Evolutionary conservation across 2,329 filamentous ascomycete species (phyloP), one percentile per base, ranked within the genome.

Genomic region (Fusarium solani-melongenae): DNA sequence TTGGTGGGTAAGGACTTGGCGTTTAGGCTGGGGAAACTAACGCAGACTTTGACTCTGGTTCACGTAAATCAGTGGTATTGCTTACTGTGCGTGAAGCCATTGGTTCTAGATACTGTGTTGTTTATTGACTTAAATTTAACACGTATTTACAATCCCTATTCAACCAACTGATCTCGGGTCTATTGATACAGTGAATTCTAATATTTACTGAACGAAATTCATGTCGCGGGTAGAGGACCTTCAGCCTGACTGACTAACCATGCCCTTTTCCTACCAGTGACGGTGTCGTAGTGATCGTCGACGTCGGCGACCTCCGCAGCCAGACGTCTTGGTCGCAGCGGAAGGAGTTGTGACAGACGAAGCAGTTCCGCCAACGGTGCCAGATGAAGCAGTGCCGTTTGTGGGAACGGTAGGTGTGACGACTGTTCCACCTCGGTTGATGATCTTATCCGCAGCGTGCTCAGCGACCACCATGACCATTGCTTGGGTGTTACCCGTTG

Each of bases 401-500:
- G 51, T 55, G 22, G 70, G 70, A 34, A 51, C 31, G 11, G 58
- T 53, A 51, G 70, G 69, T 17, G 56, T 72, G 5, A 27, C 31
- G 22, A 10, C 24, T 46, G 34, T 49, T 71, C 29, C 29, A 46
- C 71, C 60, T 4, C 58, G 29, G 2, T 51, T 51, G 3, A 74
- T 39, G 12, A 77, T 77, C 74, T 77, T 77, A 6, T 64, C 61
- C 8, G 86, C 86, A 10, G 90, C 90, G 46, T 87, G 86, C 83
- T 93, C 92, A 20, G 91, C 88, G 20, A 87, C 90, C 38, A 90
- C 85, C 79, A 93, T 90, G 74, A 93, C 89, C 41, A 90, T 87
- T 2, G 90, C 88, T 56, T 89, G 88, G 2, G 92, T 92, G 81
- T 94, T 94, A 20, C 91, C 90, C 1, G 90, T 91, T 4, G 91